Evolutionary conservation across 1,284 basidiomycete genomes (phyloP), one percentile per base, ranked within the genome.

Genomic region (Vanrija pseudolonga): DNA sequence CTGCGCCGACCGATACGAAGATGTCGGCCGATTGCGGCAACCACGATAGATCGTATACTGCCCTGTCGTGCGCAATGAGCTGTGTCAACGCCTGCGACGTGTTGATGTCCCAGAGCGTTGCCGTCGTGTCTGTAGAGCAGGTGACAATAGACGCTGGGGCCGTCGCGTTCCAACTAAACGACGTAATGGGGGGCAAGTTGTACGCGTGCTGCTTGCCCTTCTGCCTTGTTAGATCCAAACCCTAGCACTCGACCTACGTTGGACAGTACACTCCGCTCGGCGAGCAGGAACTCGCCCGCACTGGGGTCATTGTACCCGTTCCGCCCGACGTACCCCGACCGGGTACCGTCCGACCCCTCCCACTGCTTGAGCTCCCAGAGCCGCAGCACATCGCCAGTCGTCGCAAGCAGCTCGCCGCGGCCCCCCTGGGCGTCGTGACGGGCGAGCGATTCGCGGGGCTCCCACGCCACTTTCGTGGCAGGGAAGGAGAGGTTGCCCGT

Each of bases 1-100:
- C 96, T 14, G 95, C 96, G 22, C 96, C 96, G 19, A 98, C 96
- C 15, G 91, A 95, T 32, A 98, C 94, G 75, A 99, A 99, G 61
- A 98, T 94, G 73, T 98, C 94, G 4, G 90, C 89, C 12, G 90
- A 95, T n/a, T 87, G 85, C 2, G 96, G 96, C n/a, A 97, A 84
- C 95, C 96, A 98, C 40, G 91, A 93, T 58, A 75, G 52, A 46
- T 75, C 73, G 50, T 71, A 75, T 6, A 99, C 96, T 73, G 98
- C 96, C 45, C 92, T 85, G 80, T 99, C 96, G 78, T 99, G 96
- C 0, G 96, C 96, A 72, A 95, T 95, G 63, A 94, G 84, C 74
- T 99, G 96, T 1, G 96, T 98, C 67, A 98, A 85, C 15, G 96
- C 95, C n/a, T 89, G 87, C 18, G 86, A 85, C 2, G 91, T 93